These are phyloP conservation scores for Phytophthora ohioensis DNA, from an alignment of 352 stramenopile species.

Conservation along the genomic window DNA sequence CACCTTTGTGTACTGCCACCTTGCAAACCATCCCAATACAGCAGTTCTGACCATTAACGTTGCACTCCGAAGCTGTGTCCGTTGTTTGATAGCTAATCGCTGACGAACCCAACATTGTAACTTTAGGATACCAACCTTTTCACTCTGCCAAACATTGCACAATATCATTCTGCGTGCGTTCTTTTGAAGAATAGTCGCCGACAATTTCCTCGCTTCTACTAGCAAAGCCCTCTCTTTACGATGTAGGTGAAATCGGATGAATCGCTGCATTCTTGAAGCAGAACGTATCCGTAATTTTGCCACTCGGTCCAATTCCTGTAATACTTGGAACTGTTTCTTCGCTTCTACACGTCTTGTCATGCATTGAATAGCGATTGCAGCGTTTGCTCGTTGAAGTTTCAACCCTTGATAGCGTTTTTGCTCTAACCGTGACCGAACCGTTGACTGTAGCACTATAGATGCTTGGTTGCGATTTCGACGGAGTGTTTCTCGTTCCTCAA, in stretches of 20 bases:
- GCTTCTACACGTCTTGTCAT: constrained; percentile 35
- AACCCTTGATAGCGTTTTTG: constrained; percentile 69
- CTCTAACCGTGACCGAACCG: constrained; percentile 59
- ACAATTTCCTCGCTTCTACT: constrained; percentile 43
- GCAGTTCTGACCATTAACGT: constrained; percentile 8
- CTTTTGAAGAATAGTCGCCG: constrained; percentile 61
- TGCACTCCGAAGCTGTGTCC: constrained; percentile 22
- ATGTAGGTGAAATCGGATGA: constrained; percentile 47
- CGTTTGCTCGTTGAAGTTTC: constrained; percentile 52
- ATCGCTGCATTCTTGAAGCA: constrained; percentile 46
- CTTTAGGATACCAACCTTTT: constrained; percentile 22
- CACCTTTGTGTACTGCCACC: constrained; percentile 27
- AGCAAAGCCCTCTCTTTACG: constrained; percentile 52
- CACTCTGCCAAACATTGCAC: constrained; percentile 2
- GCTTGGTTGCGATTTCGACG: constrained; percentile 51
- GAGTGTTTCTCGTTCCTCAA: constrained; percentile 45
- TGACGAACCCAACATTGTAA: constrained; percentile 59
- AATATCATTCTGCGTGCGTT: constrained; percentile 44
- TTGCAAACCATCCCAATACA: constrained; percentile 35
- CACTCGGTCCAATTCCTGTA: constrained; percentile 28
- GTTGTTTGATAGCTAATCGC: constrained; percentile 14
- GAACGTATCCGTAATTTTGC: constrained; percentile 15
- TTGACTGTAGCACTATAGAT: constrained; percentile 72
- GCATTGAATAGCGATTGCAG: constrained; percentile 56
- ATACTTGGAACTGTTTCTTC: constrained; percentile 9